Evolutionary conservation across 257 asterid species (phyloP).

Genomic region (Plantago elongata): DNA sequence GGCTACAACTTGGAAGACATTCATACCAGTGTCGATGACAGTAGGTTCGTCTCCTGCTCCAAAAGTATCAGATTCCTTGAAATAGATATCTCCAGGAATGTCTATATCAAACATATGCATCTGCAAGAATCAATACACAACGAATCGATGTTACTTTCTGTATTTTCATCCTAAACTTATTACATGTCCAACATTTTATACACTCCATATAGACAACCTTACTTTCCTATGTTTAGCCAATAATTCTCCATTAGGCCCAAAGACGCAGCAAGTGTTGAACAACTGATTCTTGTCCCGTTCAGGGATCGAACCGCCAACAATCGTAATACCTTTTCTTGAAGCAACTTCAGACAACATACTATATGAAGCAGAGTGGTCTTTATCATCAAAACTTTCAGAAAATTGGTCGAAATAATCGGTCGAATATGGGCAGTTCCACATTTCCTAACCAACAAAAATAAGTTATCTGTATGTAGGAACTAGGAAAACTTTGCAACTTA

Average conservation of each 20-base stretch:
- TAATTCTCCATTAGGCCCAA: constrained; percentile 30
- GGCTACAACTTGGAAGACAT: neutral
- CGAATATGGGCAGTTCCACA: constrained; percentile 49
- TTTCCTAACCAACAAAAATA: constrained; percentile 23
- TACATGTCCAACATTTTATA: no score
- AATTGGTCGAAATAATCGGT: constrained; percentile 23
- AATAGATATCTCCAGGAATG: constrained; percentile 25
- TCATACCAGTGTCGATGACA: constrained; percentile 31
- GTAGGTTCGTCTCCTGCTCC: constrained; percentile 30
- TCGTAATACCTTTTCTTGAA: constrained; percentile 23
- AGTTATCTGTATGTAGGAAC: neutral
- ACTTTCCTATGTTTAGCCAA: constrained; percentile 40
- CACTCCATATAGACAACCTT: constrained; percentile 5
- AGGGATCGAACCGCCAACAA: constrained; percentile 43
- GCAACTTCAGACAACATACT: constrained; percentile 39
- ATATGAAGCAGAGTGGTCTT: constrained; percentile 25
- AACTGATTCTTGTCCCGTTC: constrained; percentile 27
- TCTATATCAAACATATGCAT: constrained; percentile 37
- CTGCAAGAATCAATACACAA: constrained; percentile 19
- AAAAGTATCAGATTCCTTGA: constrained; percentile 32
- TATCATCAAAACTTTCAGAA: constrained; percentile 29
- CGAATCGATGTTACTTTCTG: neutral
- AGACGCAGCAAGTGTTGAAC: constrained; percentile 39
- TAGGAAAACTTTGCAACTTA: no score
- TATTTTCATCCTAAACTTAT: neutral